Percentiles rank a stretch among this genome's conserved stretches.
Evolutionary conservation across 2,329 filamentous ascomycete species (phyloP).

Genomic region (Albifimbria verrucaria): DNA sequence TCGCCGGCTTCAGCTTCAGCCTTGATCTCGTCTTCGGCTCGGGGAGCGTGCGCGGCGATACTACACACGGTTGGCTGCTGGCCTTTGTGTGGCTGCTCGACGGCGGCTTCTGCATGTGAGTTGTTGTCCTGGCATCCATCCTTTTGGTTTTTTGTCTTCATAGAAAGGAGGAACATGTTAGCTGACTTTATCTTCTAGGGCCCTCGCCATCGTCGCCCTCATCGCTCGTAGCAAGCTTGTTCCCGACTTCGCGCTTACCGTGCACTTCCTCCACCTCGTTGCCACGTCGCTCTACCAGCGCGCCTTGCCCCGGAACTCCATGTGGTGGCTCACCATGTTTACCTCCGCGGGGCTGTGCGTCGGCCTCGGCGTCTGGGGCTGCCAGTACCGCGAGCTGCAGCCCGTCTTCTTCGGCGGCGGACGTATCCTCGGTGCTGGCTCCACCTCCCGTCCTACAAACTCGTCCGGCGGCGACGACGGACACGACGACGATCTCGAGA

Average conservation of each 20-base stretch:
- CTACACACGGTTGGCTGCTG: constrained; percentile 58
- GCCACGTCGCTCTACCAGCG: constrained; percentile 76
- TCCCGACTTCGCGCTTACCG: constrained; percentile 87
- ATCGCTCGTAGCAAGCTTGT: constrained; percentile 90
- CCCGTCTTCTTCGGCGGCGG: constrained; percentile 82
- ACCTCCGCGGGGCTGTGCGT: constrained; percentile 42
- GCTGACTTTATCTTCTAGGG: constrained; percentile 46
- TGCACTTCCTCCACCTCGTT: constrained; percentile 79
- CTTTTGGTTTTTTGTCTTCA: constrained; percentile 3
- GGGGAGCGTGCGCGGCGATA: constrained; percentile 57
- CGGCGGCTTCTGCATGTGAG: constrained; percentile 50
- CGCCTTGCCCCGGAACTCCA: constrained; percentile 68
- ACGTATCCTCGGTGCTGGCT: constrained; percentile 28
- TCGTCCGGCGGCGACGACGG: constrained; percentile 7
- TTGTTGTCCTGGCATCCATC: constrained; percentile 8
- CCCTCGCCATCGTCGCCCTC: constrained; percentile 77
- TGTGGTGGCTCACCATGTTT: constrained; percentile 76
- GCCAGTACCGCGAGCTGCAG: constrained; percentile 81
- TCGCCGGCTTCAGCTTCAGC: constrained; percentile 53
- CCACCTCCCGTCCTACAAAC: constrained; percentile 12
- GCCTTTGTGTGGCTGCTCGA: constrained; percentile 57
- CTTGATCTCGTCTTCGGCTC: constrained; percentile 56
- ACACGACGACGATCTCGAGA: constrained; percentile 10
- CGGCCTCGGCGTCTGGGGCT: constrained; percentile 81
- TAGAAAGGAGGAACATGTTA: not conserved